A percentile compares a stretch with the other conserved stretches of the same genome.
phyloP scores from a whole-genome alignment of 352 stramenopile genomes.

The Globisporangium uncinulatum region DNA sequence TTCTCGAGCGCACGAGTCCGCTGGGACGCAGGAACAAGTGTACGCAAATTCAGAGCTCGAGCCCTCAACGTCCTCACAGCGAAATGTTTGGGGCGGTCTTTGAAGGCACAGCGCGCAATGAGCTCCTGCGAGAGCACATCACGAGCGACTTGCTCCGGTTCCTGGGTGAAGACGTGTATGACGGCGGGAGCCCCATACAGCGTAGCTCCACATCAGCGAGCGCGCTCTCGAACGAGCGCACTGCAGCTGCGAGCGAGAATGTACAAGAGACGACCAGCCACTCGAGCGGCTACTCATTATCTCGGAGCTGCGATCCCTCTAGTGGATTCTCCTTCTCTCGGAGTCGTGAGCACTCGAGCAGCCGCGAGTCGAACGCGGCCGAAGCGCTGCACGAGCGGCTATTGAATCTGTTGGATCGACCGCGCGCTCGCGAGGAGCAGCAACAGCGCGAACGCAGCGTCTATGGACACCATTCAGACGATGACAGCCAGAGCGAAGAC shows the following conservation, averaged over 20 bases:
- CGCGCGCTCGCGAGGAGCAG: no score
- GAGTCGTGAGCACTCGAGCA: constrained; percentile 14
- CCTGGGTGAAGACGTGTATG: constrained; percentile 7
- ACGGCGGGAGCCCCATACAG: not conserved
- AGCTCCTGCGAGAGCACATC: constrained; percentile 2
- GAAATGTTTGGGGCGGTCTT: not conserved
- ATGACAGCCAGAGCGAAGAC: constrained; percentile 19
- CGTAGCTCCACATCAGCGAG: not conserved
- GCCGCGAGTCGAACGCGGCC: constrained; percentile 17
- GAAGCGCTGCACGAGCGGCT: constrained; percentile 17
- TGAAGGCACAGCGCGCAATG: constrained; percentile 1
- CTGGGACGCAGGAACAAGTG: not conserved
- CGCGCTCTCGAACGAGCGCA: not conserved
- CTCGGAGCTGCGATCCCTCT: no score
- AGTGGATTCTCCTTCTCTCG: constrained; percentile 18
- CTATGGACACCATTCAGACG: no score
- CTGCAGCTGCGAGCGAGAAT: not conserved
- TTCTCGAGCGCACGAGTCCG: not conserved
- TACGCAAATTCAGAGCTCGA: not conserved
- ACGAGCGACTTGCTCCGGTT: constrained; percentile 12
- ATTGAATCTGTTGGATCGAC: constrained; percentile 16
- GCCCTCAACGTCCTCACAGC: not conserved
- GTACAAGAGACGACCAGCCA: constrained; percentile 12
- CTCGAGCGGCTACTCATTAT: no score
- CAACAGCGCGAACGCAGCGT: constrained; percentile 13